Conservation (phyloP, 2,329 filamentous ascomycete genomes). For the Verticillium isaacii region DNA sequence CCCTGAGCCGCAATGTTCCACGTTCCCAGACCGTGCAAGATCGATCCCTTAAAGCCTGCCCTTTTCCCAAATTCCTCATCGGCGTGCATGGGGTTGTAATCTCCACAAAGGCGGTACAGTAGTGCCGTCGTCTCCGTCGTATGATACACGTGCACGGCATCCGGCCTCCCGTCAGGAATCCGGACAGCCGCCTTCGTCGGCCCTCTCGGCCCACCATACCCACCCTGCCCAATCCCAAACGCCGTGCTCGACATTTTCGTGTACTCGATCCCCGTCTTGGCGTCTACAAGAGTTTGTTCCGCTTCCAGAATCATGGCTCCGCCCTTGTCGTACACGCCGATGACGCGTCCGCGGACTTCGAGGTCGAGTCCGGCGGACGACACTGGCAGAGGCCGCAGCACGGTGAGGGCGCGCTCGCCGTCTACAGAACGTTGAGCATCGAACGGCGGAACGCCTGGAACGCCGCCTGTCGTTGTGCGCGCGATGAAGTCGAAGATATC, state of each 20-base stretch:
- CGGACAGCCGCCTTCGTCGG: conserved; percentile 24
- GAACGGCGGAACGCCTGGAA: conserved; percentile 33
- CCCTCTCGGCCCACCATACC: conserved; percentile 36
- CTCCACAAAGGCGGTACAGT: conserved; percentile 39
- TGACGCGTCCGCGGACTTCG: conserved; percentile 31
- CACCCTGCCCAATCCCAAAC: conserved; percentile 40
- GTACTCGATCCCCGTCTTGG: conserved; percentile 30
- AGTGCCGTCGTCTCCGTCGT: conserved; percentile 33
- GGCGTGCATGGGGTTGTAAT: conserved; percentile 43
- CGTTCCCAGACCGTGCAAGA: conserved; percentile 40
- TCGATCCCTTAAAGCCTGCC: conserved; percentile 39
- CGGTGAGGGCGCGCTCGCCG: conserved; percentile 33
- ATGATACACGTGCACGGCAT: conserved; percentile 29
- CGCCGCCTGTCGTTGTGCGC: conserved; percentile 23
- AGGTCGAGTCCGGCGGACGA: conserved; percentile 28
- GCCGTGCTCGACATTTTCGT: conserved; percentile 31
- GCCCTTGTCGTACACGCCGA: conserved; percentile 40
- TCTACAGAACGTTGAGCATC: conserved; percentile 35
- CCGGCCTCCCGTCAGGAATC: conserved; percentile 28
- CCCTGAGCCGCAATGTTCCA: conserved; percentile 43
- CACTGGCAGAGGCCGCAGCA: conserved; percentile 29
- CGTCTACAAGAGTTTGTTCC: conserved; percentile 32
- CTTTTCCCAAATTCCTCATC: conserved; percentile 34
- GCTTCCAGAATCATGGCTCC: conserved; percentile 37
- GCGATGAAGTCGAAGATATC: conserved; percentile 38